Evolutionary conservation across 2,329 filamentous ascomycete genomes (phyloP), one percentile per base, ranked within the genome.

Genomic region (Gnomoniopsis sp.): DNA sequence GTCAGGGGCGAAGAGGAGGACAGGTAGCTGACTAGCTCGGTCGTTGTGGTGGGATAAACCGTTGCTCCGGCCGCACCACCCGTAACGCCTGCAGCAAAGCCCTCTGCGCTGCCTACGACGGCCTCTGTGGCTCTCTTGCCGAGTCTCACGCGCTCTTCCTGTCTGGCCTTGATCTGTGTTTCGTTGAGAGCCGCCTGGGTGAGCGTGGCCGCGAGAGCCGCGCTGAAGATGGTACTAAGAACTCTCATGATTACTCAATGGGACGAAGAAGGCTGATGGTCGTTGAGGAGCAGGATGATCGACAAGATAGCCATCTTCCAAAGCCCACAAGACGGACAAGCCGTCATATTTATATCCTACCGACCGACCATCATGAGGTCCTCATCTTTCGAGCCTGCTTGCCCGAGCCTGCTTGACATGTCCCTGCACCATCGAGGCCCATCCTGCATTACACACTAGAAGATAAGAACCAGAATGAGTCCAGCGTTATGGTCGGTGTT

Each of bases 51-150:
- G 10, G 84, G 84, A 64, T 83, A 81, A 21, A 81, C 81, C 23
- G 81, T 70, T 7, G 75, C 70, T 17, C 80, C 83, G 58, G 65
- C 74, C 52, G 83, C 84, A 65, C 85, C 85, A 46, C 85, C 85
- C 19, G 85, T 88, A 36, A 83, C 80, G 52, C 82, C 80, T 59
- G 72, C 70, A 49, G 72, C 75, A 62, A 78, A 77, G 15, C 76
- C 76, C 60, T 77, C 72, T 14, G 76, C 71, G 8, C 71, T 63
- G 53, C 75, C 74, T 17, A 66, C 68, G 30, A 75, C 73, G 43
- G 56, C 57, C 22, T 60, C 64, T 2, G 54, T 41, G 56, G 56
- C 56, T n/a, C 56, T 41, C 56, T 58, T 58, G 14, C 56, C 56
- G 17, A 43, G 49, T 15, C 36, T 53, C 7, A 53, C 44, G 19